Conservation (phyloP, 306 rosid genomes). For the Prinsepia uniflora region DNA sequence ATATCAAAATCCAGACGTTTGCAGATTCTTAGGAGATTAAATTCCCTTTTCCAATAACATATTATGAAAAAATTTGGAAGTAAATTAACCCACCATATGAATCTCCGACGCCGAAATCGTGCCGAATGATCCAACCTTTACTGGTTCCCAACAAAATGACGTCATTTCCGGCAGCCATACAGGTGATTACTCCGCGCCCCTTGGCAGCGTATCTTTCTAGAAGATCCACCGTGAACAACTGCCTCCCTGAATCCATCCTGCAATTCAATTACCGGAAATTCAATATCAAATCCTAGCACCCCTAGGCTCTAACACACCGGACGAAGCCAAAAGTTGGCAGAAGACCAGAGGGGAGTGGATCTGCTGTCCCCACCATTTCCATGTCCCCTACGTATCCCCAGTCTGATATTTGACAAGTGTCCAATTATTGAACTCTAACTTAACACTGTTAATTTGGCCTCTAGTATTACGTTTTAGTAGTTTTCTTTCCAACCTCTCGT, state of each 20-base stretch:
- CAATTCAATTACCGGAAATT: constrained; percentile 11
- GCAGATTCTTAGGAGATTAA: not conserved
- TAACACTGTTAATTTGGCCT: no score
- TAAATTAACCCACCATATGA: constrained; percentile 47
- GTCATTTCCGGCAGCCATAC: constrained; percentile 92
- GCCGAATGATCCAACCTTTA: constrained; percentile 93
- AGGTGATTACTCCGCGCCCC: constrained; percentile 82
- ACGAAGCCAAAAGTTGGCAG: not conserved
- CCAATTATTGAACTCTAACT: no score
- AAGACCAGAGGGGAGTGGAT: not conserved
- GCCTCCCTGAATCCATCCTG: constrained; percentile 80
- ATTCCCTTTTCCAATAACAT: not conserved
- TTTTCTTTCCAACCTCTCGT: no score
- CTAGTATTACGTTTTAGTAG: no score
- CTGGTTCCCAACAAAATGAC: constrained; percentile 89
- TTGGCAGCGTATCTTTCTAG: constrained; percentile 86
- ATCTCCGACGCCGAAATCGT: constrained; percentile 90
- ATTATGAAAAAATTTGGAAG: not conserved
- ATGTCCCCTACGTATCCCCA: no score
- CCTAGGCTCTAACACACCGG: not conserved
- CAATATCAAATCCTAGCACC: not conserved
- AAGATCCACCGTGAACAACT: constrained; percentile 88
- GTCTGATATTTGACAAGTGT: no score
- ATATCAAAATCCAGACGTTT: not conserved
- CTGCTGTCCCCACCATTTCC: no score